A percentile compares a stretch with the other conserved stretches of the same genome.
Conservation (phyloP, 768 basidiomycete genomes). For the Floccularia luteovirens region DNA sequence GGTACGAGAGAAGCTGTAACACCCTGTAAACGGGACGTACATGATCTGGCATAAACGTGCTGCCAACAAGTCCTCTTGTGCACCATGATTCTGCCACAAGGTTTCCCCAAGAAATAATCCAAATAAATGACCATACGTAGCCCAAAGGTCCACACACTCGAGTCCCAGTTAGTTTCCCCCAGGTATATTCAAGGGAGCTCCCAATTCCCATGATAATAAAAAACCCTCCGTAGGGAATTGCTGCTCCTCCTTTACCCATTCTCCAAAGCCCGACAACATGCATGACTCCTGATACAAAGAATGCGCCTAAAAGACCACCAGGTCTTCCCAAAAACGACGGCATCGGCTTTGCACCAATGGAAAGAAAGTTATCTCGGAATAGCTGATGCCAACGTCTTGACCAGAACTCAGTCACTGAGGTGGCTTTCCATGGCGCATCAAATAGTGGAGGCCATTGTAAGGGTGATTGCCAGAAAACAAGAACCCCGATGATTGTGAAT, state of each 20-base stretch:
- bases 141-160: slow-evolving; percentile 31
- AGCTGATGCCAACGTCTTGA: slow-evolving; percentile 44
- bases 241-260: slow-evolving; percentile 27
- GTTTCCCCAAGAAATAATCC: slow-evolving; percentile 24
- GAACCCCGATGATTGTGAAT: slow-evolving; percentile 22
- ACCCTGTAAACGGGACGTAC: neutral
- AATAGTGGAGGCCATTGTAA: slow-evolving; percentile 45
- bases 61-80: slow-evolving; percentile 5
- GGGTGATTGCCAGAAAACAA: slow-evolving; percentile 30
- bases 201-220: slow-evolving; percentile 36
- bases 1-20: too few relatives aligned
- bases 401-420: slow-evolving; percentile 41
- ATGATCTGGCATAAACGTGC: slow-evolving; percentile 1
- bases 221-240: slow-evolving; percentile 21
- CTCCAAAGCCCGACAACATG: slow-evolving; percentile 37
- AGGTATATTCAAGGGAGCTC: slow-evolving; percentile 27
- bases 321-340: slow-evolving; percentile 22
- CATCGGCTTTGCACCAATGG: slow-evolving; percentile 25
- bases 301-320: slow-evolving; percentile 37
- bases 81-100: slow-evolving; percentile 25
- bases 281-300: slow-evolving; percentile 37
- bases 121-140: slow-evolving; percentile 32
- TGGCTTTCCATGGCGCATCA: slow-evolving; percentile 33
- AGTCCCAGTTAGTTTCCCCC: slow-evolving; percentile 21
- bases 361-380: slow-evolving; percentile 35